Conservation (phyloP, 2,329 filamentous ascomycete genomes). For the Pseudomassariella vexata region DNA sequence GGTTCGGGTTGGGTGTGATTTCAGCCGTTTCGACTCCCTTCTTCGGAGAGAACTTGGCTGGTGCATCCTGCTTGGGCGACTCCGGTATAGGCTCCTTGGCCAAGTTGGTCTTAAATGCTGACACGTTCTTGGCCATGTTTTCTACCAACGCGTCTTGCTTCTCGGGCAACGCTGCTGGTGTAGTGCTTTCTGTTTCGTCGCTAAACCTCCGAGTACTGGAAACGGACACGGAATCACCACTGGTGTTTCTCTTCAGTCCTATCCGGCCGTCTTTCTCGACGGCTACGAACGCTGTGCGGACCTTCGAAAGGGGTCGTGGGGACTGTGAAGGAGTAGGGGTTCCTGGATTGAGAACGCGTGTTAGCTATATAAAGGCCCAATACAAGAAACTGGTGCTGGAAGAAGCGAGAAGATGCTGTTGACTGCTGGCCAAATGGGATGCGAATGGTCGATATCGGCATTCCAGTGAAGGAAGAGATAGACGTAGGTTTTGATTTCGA, state of each 20-base stretch:
- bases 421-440: too few species aligned
- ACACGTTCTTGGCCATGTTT: constrained; percentile 20
- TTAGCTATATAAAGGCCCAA: constrained; percentile 18
- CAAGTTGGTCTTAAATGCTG: constrained; percentile 26
- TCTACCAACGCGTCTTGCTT: constrained; percentile 29
- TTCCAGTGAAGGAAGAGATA: too few species aligned
- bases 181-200: constrained; percentile 31
- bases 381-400: too few species aligned
- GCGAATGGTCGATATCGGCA: too few species aligned
- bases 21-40: constrained; percentile 14
- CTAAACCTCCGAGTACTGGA: constrained; percentile 29
- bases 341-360: too few species aligned
- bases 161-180: constrained; percentile 32
- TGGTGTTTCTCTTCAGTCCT: constrained; percentile 42
- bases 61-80: constrained; percentile 26
- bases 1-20: constrained; percentile 29
- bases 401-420: too few species aligned
- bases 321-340: constrained; percentile 36
- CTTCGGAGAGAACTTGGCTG: constrained; percentile 17
- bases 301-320: constrained; percentile 65
- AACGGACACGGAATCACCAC: constrained; percentile 34
- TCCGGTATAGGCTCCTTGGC: constrained; percentile 36
- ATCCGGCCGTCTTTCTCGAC: constrained; percentile 61
- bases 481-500: too few species aligned
- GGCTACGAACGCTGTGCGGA: constrained; percentile 69